Evolutionary conservation across 306 rosid species (phyloP).

Genomic region (Trifolium pratense): DNA sequence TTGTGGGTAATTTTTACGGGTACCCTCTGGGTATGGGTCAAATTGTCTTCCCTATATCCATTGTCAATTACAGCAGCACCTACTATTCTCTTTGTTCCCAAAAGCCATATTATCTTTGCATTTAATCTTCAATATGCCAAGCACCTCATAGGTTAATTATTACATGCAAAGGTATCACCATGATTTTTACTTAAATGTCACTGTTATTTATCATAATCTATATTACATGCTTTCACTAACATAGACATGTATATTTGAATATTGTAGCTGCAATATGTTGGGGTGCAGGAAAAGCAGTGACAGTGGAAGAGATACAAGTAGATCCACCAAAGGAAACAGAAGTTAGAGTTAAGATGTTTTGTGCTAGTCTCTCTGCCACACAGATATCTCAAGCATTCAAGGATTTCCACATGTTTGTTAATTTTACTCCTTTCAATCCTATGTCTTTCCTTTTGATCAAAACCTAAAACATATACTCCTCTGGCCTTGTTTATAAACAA

Average conservation of each 20-base stretch:
- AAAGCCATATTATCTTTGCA: not conserved
- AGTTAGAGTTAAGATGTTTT: conserved; percentile 61
- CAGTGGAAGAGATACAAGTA: conserved; percentile 60
- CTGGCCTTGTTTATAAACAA: too few species aligned
- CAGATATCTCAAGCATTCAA: conserved; percentile 45
- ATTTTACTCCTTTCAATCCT: not conserved
- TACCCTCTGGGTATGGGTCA: too few species aligned
- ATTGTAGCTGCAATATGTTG: conserved; percentile 61
- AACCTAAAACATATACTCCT: too few species aligned
- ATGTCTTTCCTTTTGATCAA: not conserved
- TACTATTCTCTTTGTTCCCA: not conserved
- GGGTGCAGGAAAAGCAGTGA: conserved; percentile 48
- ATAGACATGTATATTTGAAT: not conserved
- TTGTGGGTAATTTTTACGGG: too few species aligned
- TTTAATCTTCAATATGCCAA: conserved; percentile 16
- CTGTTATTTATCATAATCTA: not conserved
- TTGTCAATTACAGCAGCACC: not conserved
- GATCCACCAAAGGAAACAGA: conserved; percentile 56
- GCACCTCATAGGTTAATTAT: conserved; percentile 23
- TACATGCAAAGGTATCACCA: conserved; percentile 43
- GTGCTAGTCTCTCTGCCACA: conserved; percentile 66
- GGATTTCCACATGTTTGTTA: conserved; percentile 46
- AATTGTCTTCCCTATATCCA: too few species aligned
- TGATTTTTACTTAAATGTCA: not conserved
- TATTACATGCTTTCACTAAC: not conserved